Conservation (phyloP, 2,329 filamentous ascomycete species). For the Paracamarosporium sp. region DNA sequence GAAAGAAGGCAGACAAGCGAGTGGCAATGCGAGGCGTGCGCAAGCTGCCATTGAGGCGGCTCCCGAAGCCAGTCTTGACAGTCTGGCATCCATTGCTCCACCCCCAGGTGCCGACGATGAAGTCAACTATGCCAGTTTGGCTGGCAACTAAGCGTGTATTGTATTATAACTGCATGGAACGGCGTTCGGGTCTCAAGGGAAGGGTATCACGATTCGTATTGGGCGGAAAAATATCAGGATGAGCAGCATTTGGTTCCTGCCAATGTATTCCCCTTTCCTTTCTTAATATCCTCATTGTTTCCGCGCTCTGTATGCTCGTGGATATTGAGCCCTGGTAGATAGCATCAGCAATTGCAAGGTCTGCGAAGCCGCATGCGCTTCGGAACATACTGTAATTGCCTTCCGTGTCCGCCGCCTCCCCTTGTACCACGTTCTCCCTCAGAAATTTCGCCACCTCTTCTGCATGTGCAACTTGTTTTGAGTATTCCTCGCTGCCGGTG, state of each 20-base stretch:
- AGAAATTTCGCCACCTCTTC: conserved; percentile 82
- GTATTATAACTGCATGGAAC: conserved; percentile 15
- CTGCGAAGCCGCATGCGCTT: neutral
- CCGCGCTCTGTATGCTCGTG: conserved; percentile 90
- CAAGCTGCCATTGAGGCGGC: conserved; percentile 51
- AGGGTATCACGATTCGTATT: conserved; percentile 41
- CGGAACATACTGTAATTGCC: conserved; percentile 66
- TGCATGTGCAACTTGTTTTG: conserved; percentile 76
- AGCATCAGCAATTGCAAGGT: conserved; percentile 20
- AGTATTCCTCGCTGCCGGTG: conserved; percentile 63
- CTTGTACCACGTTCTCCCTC: conserved; percentile 87
- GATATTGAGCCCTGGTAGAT: conserved; percentile 75
- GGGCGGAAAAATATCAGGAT: conserved; percentile 37
- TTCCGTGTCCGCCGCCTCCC: conserved; percentile 60
- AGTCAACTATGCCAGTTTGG: conserved; percentile 83
- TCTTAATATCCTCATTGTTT: conserved; percentile 89
- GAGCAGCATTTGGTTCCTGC: conserved; percentile 48
- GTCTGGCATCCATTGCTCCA: conserved; percentile 66
- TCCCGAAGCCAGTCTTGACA: conserved; percentile 51
- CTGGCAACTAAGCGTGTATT: conserved; percentile 69
- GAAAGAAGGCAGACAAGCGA: conserved; percentile 68
- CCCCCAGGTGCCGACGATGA: conserved; percentile 82
- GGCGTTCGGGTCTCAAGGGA: conserved; percentile 31
- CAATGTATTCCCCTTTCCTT: conserved; percentile 53
- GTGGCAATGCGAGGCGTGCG: conserved; percentile 33